phyloP scores from a whole-genome alignment of 441 rosid species.

The Mallotus japonicus region DNA sequence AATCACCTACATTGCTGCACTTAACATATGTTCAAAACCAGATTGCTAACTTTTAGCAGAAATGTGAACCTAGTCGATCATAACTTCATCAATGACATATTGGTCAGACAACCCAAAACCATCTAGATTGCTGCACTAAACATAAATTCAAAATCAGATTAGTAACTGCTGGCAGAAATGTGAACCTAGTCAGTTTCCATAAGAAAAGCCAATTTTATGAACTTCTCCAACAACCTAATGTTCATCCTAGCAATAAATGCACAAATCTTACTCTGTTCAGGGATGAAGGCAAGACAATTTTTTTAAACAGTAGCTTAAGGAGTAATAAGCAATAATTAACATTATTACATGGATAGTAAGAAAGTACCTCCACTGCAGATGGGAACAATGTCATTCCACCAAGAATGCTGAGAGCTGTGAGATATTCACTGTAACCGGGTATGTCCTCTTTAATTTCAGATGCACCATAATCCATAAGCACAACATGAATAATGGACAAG shows the following conservation, averaged over 20 bases:
- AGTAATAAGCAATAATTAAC: background rate
- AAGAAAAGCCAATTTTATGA: background rate
- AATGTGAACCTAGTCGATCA: background rate
- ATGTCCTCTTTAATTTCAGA: constrained; percentile 87
- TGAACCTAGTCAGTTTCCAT: background rate
- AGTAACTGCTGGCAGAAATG: background rate
- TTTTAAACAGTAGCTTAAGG: constrained; percentile 9
- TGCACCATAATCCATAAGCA: constrained; percentile 77
- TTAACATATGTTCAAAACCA: background rate
- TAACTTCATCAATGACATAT: no score
- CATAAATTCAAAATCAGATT: background rate
- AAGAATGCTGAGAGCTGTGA: constrained; percentile 89
- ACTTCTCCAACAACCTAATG: background rate
- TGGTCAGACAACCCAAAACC: background rate
- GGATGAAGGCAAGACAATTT: background rate
- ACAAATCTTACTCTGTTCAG: background rate
- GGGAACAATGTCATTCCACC: constrained; percentile 97
- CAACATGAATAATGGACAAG: constrained; percentile 62
- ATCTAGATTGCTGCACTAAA: constrained; percentile 1
- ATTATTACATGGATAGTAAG: background rate
- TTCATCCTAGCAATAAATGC: background rate
- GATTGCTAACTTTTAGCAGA: background rate
- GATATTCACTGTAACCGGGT: constrained; percentile 79
- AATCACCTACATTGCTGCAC: background rate
- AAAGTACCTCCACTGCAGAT: constrained; percentile 81